Base-by-base conservation (phyloP, 129 eudicot genomes). In the Gnaphalium uliginosum region DNA sequence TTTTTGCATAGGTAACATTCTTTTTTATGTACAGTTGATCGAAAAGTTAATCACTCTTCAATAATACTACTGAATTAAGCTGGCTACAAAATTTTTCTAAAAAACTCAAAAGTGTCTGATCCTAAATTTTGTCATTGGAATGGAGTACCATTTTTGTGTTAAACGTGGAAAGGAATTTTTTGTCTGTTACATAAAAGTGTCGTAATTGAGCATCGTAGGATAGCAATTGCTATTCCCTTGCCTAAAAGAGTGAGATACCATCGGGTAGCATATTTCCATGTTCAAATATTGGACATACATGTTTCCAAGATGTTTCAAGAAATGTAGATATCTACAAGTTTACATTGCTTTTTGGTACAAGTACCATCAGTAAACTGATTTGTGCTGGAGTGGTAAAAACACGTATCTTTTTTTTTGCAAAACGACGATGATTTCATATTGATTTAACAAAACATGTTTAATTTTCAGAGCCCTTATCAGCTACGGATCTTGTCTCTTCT, bases 381-480 rank as follows among this genome's bases (percentile, higher is more conserved):
- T 1, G 41, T 30, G 14, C 22, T 27, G 46, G 46, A 17, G 11
- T 37, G 9, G 14, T 39, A 9, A 39, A 39, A 46, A 46, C 53
- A 8, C 17, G 26, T 57, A 57, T 21, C 23, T 57, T 46, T 46
- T 46, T 46, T 3, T 46, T 46, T 46, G 53, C 18, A 46, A 46
- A 13, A 46, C 5, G 1, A 46, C 6, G 5, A 14, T 13, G 5
- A 3, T 46, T 11, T 11, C 5, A 13, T 46, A 46, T 13, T 46
- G 24, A 35, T 19, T 78, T 22, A 41, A 65, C 21, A 26, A 25
- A 22, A 67, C 6, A 19, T 66, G 43, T 61, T 27, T 77, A 43
- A 69, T 51, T 65, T 87, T 87, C 92, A 94, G 98, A 80, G 81
- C 96, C 98, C 25, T 81, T 94, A 53, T 78, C 98, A n/a, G 91